Evolutionary conservation across 2,329 filamentous ascomycete species (phyloP).

Genomic region (Penicillium sp.): DNA sequence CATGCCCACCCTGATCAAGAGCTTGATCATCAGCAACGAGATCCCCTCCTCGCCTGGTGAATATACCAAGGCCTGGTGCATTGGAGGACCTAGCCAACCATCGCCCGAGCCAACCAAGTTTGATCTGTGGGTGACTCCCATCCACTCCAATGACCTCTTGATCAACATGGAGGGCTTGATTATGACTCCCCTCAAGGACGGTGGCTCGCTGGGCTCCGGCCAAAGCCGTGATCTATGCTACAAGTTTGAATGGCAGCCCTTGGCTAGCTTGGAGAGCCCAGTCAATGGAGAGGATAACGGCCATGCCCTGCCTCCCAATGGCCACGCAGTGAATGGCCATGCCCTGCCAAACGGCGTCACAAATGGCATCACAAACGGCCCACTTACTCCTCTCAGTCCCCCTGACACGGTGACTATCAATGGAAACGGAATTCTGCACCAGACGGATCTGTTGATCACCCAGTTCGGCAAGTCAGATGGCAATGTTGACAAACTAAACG

Average conservation of each 20-base stretch:
- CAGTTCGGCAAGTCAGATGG: conserved; percentile 20
- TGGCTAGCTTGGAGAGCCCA: conserved; percentile 5
- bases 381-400: not conserved
- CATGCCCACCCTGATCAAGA: conserved; percentile 39
- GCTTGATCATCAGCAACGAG: conserved; percentile 26
- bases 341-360: not conserved
- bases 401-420: conserved; percentile 9
- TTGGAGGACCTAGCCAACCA: conserved; percentile 22
- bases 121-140: conserved; percentile 22
- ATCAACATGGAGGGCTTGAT: conserved; percentile 28
- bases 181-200: conserved; percentile 32
- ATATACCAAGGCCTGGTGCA: conserved; percentile 26
- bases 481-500: conserved; percentile 13
- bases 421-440: conserved; percentile 14
- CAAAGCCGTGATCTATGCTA: conserved; percentile 26
- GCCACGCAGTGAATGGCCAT: not conserved
- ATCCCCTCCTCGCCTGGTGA: conserved; percentile 21
- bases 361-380: not conserved
- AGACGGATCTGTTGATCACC: conserved; percentile 18
- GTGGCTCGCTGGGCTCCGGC: conserved; percentile 1
- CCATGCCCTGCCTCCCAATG: not conserved
- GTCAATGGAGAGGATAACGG: conserved; percentile 10
- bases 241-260: conserved; percentile 28
- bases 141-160: conserved; percentile 20
- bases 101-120: conserved; percentile 26